Conservation (phyloP, 2,329 filamentous ascomycete species). For the Epichloe aotearoae region DNA sequence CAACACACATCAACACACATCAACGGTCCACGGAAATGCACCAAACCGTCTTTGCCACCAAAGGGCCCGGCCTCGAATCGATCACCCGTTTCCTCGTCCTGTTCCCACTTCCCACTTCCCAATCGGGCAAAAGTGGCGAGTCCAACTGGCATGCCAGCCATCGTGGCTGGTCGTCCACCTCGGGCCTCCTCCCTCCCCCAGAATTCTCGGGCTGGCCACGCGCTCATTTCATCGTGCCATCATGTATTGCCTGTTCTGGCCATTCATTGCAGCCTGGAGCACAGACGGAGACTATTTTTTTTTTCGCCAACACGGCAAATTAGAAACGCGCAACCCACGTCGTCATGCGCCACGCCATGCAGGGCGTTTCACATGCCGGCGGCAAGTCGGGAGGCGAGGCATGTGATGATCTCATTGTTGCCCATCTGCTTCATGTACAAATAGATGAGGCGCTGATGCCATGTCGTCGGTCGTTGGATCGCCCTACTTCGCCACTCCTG, state of each 20-base stretch:
- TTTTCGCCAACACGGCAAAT: background rate
- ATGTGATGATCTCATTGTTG: conserved; percentile 1
- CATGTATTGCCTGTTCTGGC: too few relatives aligned
- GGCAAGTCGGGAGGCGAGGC: background rate
- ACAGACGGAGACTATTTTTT: background rate
- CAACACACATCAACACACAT: too few relatives aligned
- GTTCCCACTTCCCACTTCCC: background rate
- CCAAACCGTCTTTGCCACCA: too few relatives aligned
- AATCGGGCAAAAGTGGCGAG: conserved; percentile 4
- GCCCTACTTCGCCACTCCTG: too few relatives aligned
- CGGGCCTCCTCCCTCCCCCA: background rate
- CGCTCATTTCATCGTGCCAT: background rate
- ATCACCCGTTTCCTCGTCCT: too few relatives aligned
- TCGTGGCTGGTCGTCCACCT: background rate
- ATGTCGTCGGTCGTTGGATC: background rate
- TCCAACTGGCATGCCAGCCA: background rate
- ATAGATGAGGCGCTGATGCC: background rate
- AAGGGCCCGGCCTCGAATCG: too few relatives aligned
- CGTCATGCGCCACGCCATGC: background rate
- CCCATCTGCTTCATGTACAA: background rate
- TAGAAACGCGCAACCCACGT: background rate
- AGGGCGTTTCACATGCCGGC: conserved; percentile 1
- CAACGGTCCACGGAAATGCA: too few relatives aligned
- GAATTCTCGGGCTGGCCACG: background rate
- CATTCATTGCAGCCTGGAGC: background rate